A percentile compares a stretch with the other conserved stretches of the same genome.
phyloP scores from a whole-genome alignment of 441 rosid species.

The Pelargonium exstipulatum region DNA sequence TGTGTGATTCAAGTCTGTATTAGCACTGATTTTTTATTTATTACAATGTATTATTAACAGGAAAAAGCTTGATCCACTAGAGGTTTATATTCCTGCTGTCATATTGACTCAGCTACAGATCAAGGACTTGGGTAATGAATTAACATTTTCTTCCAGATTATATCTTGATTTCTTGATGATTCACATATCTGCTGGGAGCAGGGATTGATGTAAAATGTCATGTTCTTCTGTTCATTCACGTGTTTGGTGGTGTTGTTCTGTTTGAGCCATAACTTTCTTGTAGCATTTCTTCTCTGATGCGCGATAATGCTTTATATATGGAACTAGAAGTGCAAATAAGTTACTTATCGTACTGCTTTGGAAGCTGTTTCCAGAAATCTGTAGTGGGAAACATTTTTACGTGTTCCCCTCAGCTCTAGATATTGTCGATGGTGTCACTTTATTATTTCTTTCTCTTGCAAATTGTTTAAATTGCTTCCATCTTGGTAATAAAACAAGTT shows the following conservation, averaged over 20 bases:
- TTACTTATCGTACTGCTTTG: background rate
- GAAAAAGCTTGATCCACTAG: slow-evolving; percentile 82
- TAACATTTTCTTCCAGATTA: background rate
- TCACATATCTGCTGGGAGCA: background rate
- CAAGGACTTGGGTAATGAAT: slow-evolving; percentile 53
- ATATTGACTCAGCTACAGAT: slow-evolving; percentile 60
- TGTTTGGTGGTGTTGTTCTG: background rate
- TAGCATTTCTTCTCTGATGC: background rate
- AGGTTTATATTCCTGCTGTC: slow-evolving; percentile 68
- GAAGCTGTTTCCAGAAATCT: background rate
- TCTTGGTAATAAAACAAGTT: background rate
- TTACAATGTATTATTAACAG: slow-evolving; percentile 26
- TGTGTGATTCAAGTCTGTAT: background rate
- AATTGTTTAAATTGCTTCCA: background rate
- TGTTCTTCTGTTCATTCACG: background rate
- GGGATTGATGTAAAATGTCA: background rate
- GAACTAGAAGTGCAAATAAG: background rate
- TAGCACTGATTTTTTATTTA: background rate
- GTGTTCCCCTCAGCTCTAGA: background rate
- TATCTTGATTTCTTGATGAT: background rate
- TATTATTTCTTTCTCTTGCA: background rate
- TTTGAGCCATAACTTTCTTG: background rate
- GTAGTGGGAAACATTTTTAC: background rate
- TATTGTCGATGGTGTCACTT: background rate
- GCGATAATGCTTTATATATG: background rate